Percentiles rank a stretch among this genome's conserved stretches.
Conservation (phyloP, 768 basidiomycete species). For the Serendipita sp. region DNA sequence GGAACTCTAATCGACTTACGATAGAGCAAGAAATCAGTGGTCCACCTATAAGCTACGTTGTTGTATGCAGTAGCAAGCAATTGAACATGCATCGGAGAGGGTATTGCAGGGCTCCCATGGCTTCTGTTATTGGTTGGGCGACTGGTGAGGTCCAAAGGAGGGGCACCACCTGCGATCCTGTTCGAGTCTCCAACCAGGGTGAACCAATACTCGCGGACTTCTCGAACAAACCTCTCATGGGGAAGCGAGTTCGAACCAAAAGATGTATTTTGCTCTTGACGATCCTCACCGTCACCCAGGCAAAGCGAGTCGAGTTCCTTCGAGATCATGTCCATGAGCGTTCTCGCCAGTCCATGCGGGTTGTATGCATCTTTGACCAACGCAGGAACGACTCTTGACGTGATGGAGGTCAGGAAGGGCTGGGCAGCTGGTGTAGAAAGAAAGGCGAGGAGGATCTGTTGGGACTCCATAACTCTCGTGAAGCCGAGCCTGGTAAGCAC, state of each 20-base stretch:
- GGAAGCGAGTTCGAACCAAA: neutral
- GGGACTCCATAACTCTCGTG: neutral
- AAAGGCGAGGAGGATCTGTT: neutral
- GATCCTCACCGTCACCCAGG: neutral
- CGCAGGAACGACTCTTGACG: neutral
- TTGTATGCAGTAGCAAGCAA: slow-evolving; percentile 3
- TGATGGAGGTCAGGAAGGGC: neutral
- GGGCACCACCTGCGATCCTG: neutral
- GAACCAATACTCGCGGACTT: neutral
- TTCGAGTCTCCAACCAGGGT: neutral
- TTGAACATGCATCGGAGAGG: neutral
- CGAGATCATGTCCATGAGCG: neutral
- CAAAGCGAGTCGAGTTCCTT: neutral
- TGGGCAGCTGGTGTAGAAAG: neutral
- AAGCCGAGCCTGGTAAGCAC: no score
- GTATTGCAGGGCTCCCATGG: neutral
- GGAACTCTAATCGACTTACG: neutral
- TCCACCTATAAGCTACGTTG: neutral
- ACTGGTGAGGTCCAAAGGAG: neutral
- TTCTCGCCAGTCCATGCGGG: neutral
- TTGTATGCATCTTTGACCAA: neutral
- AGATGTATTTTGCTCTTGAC: neutral
- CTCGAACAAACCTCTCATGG: neutral
- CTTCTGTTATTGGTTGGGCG: neutral
- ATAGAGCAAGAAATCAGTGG: slow-evolving; percentile 3